These are phyloP conservation scores for Mortierella sp. DNA, from an alignment of 371 early-diverging fungal genomes.

Conservation along the genomic window DNA sequence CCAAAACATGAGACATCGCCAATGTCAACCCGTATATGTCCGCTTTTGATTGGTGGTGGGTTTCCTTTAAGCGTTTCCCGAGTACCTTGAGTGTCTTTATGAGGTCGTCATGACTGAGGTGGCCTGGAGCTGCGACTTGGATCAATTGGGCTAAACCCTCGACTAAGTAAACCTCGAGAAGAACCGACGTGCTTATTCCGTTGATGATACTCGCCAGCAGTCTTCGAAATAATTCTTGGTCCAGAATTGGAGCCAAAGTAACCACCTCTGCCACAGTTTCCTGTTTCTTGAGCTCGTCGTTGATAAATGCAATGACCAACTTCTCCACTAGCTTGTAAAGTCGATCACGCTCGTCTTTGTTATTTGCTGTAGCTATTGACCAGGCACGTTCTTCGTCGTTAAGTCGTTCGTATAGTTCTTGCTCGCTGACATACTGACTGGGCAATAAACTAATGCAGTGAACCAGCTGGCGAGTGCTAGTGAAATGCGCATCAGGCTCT, in stretches of 20 bases:
- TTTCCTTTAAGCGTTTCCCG: background rate
- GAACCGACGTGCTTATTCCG: background rate
- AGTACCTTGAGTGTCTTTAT: conserved; percentile 12
- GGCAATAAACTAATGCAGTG: conserved; percentile 9
- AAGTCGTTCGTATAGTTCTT: background rate
- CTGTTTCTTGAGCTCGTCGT: conserved; percentile 15
- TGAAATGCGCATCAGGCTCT: conserved; percentile 15
- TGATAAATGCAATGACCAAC: background rate
- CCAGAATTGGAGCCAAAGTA: background rate
- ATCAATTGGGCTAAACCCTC: conserved; percentile 16
- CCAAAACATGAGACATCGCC: conserved; percentile 16
- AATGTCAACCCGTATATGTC: conserved; percentile 1
- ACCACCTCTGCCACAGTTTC: conserved; percentile 5
- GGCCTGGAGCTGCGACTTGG: conserved; percentile 5
- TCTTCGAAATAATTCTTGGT: background rate
- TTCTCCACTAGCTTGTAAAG: background rate
- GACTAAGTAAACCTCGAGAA: conserved; percentile 7
- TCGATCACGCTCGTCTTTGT: conserved; percentile 1
- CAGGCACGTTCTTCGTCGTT: conserved; percentile 1
- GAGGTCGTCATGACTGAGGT: conserved; percentile 11
- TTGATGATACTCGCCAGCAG: background rate
- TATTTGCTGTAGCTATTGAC: background rate
- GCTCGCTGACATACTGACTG: background rate
- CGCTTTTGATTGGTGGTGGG: conserved; percentile 7
- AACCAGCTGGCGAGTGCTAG: conserved; percentile 14